Base-by-base conservation (phyloP, 1,139 yeast species). In the Debaryomyces subglobosus region DNA sequence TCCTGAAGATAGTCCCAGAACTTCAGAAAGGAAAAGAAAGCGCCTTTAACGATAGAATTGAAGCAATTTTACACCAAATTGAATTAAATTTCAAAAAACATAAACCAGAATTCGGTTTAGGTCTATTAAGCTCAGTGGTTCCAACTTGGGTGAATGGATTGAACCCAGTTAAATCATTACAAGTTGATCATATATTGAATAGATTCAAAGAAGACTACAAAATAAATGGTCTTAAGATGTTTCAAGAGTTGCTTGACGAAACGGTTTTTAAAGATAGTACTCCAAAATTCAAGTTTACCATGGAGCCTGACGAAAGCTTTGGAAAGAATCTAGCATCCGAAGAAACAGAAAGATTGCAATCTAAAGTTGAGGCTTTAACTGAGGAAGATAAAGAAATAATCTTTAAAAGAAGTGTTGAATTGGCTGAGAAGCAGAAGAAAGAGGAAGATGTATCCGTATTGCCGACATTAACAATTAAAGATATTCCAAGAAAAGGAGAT, bases 101-200 rank as follows among this genome's bases (percentile, higher is more conserved):
- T 54, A 91, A 87, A 58, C 87, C 98, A 0, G 90, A 90, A 50
- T 92, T 91, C 69, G 99, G 99, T 15, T 72, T 94, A 73, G 85
- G 85, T 27, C 68, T 94, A 47, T 75, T 94, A 38, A 84, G 84
- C 59, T 78, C 91, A 2, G 59, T 94, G 9, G 79, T 89, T 34
- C 90, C 97, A 9, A 83, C 91, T 12, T 92, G 97, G 88, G 84
- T 89, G 47, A 90, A 90, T 61, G 83, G 83, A 25, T 78, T 81
- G 12, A 89, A 89, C 63, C 92, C 95, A 5, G 72, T 92, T 53
- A 77, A 81, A 8, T 61, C 80, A 3, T 71, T 94, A 40, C 82
- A 84, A 52, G 87, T 89, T 64, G 89, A 89, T 54, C 73, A 72
- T 15, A 72, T 82, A 20, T 71, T 92, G 43, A 57, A 65, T 5